Evolutionary conservation across 176 grass and related monocot genomes (phyloP).

Genomic region (Triticum monococcum): DNA sequence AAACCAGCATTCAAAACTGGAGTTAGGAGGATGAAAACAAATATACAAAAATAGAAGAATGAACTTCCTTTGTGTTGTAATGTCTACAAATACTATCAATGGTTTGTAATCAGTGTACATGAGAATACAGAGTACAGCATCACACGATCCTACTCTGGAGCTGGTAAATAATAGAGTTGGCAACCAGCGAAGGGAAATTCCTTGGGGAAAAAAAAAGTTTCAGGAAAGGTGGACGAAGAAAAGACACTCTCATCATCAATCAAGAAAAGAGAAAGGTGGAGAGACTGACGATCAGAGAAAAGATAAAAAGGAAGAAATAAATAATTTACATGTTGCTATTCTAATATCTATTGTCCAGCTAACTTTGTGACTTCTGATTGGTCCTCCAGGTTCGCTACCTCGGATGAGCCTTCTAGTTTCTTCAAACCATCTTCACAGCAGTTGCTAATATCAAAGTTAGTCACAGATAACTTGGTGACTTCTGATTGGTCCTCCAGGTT

Average conservation of each 20-base stretch:
- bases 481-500: slow-evolving; percentile 39
- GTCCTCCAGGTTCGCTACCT: slow-evolving; percentile 25
- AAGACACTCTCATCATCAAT: background rate
- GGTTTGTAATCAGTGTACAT: background rate
- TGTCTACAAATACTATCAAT: background rate
- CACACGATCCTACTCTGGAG: background rate
- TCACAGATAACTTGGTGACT: slow-evolving; percentile 57
- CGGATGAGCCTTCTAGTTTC: slow-evolving; percentile 39
- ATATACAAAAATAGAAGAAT: background rate
- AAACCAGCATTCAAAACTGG: background rate
- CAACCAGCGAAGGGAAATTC: background rate
- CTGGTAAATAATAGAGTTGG: background rate
- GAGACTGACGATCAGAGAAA: background rate
- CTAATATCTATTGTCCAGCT: slow-evolving; percentile 41
- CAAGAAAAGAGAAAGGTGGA: background rate
- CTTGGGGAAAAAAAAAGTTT: background rate
- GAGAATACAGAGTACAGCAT: slow-evolving; percentile 28
- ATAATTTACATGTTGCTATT: slow-evolving; percentile 44
- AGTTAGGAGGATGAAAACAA: background rate
- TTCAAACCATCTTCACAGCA: slow-evolving; percentile 57
- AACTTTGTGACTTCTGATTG: slow-evolving; percentile 37
- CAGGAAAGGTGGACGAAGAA: background rate
- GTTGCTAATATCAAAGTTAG: slow-evolving; percentile 87
- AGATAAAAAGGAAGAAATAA: slow-evolving; percentile 19
- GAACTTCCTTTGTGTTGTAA: background rate